These are phyloP conservation scores for Eutrema salsugineum DNA, from an alignment of 441 rosid species.

Conservation along the genomic window DNA sequence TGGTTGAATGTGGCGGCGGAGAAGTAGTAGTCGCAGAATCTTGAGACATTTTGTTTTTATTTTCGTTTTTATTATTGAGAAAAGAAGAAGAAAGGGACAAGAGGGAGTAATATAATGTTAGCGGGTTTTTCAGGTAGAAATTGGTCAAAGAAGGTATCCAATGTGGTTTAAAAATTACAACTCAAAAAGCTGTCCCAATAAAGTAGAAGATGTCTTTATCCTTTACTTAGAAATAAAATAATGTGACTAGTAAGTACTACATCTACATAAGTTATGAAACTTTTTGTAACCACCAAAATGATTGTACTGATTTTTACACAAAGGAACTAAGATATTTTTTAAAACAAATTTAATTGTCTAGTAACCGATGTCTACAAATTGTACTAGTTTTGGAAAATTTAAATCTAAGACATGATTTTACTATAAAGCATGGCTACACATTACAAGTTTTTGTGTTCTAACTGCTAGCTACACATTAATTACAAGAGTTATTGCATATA, in stretches of 20 bases:
- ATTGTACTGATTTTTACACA: neutral
- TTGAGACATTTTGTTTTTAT: slow-evolving; percentile 11
- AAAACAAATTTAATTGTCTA: neutral
- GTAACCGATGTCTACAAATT: neutral
- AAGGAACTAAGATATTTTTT: neutral
- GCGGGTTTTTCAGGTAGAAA: slow-evolving; percentile 33
- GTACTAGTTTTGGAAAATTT: too few species aligned
- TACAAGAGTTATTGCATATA: too few species aligned
- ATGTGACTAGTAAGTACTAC: neutral
- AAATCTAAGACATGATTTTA: too few species aligned
- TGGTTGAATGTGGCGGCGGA: slow-evolving; percentile 24
- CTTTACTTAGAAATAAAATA: neutral
- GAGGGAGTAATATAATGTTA: neutral
- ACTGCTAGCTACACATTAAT: too few species aligned
- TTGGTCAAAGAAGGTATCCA: slow-evolving; percentile 36
- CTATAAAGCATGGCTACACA: too few species aligned
- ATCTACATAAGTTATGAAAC: neutral
- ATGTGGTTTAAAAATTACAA: slow-evolving; percentile 16
- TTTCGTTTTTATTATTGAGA: neutral
- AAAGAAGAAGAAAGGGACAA: slow-evolving; percentile 4
- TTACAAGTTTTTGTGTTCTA: too few species aligned
- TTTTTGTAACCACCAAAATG: neutral
- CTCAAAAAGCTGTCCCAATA: slow-evolving; percentile 29
- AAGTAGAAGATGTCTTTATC: slow-evolving; percentile 16
- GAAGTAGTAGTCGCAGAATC: slow-evolving; percentile 23